Conservation (phyloP, 768 basidiomycete genomes). For the Asterophora parasitica region DNA sequence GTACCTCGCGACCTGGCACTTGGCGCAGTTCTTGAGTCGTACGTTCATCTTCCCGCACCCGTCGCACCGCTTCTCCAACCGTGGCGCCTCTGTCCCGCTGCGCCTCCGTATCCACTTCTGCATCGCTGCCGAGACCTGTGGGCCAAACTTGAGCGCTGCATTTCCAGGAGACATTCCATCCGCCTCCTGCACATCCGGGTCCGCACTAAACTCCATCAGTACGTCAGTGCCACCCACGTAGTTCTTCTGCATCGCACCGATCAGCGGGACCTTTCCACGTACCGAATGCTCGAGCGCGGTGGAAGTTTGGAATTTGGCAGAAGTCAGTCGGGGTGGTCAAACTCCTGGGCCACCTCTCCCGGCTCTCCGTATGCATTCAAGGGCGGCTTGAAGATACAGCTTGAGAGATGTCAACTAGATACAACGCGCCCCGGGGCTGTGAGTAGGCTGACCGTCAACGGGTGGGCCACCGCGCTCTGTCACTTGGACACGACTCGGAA, state of each 20-base stretch:
- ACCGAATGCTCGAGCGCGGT: too few species aligned
- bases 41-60: slow-evolving; percentile 23
- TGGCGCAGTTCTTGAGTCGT: slow-evolving; percentile 36
- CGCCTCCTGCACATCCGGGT: slow-evolving; percentile 35
- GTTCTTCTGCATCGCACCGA: slow-evolving; percentile 26
- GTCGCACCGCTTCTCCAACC: slow-evolving; percentile 42
- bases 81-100: slow-evolving; percentile 35
- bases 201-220: slow-evolving; percentile 46
- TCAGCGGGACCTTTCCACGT: slow-evolving; percentile 38
- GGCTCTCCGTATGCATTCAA: too few species aligned
- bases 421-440: too few species aligned
- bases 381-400: too few species aligned
- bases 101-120: slow-evolving; percentile 44
- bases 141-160: slow-evolving; percentile 32
- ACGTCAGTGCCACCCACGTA: slow-evolving; percentile 32
- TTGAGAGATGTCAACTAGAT: too few species aligned
- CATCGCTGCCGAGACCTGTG: slow-evolving; percentile 39
- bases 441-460: too few species aligned
- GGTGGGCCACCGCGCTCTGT: too few species aligned
- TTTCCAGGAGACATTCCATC: slow-evolving; percentile 31
- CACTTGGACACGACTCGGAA: too few species aligned
- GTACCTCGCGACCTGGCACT: slow-evolving; percentile 44
- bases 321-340: too few species aligned
- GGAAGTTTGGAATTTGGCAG: too few species aligned
- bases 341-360: too few species aligned